phyloP scores from a whole-genome alignment of 192 early-diverging fungal genomes.

The Geranomyces michiganensis region DNA sequence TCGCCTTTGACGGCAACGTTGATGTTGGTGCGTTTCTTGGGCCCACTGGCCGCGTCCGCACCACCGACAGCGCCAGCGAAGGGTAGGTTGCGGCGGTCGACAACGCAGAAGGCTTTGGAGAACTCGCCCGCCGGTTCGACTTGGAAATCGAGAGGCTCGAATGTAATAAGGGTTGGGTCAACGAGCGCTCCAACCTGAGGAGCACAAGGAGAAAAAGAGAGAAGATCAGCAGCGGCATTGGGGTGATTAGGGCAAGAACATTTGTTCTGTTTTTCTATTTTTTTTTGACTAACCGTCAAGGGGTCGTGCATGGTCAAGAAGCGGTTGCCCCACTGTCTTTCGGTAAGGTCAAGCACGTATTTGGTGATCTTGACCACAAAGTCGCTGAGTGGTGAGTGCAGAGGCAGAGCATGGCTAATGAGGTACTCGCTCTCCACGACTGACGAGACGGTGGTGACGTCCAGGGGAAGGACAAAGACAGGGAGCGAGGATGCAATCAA shows the following conservation, averaged over 20 bases:
- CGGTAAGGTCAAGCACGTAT: conserved; percentile 27
- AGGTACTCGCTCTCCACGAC: conserved; percentile 30
- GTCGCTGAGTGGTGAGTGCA: conserved; percentile 26
- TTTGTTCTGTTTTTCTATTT: neutral
- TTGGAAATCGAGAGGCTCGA: conserved; percentile 28
- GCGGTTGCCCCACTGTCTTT: conserved; percentile 20
- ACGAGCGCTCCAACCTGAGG: conserved; percentile 27
- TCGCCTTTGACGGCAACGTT: conserved; percentile 27
- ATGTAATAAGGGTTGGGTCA: conserved; percentile 17
- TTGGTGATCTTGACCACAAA: conserved; percentile 26
- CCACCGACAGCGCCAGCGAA: conserved; percentile 1
- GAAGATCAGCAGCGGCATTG: neutral
- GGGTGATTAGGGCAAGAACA: neutral
- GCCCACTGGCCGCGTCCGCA: neutral
- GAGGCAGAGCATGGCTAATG: conserved; percentile 20
- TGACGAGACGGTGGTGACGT: conserved; percentile 27
- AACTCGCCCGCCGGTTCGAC: conserved; percentile 27
- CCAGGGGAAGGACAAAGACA: conserved; percentile 26
- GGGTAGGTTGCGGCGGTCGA: conserved; percentile 22
- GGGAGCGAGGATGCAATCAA: conserved; percentile 26
- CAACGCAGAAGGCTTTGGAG: conserved; percentile 22
- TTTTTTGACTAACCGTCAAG: too few relatives aligned
- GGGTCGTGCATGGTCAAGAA: conserved; percentile 32
- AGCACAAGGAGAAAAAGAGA: neutral
- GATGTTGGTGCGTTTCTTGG: conserved; percentile 23